phyloP scores from a whole-genome alignment of 129 eudicot species.

The Logfia minima region DNA sequence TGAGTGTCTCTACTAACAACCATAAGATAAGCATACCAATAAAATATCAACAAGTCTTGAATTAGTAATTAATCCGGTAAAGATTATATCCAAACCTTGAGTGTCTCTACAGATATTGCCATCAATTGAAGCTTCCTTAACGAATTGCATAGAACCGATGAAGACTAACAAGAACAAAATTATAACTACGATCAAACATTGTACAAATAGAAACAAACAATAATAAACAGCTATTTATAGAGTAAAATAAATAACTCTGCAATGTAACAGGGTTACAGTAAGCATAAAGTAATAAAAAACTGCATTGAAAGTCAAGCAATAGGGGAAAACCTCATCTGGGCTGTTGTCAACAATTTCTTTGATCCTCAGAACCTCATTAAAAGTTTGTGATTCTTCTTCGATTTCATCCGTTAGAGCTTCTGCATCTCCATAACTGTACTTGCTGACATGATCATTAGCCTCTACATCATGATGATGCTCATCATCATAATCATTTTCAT shows the following conservation, averaged over 20 bases:
- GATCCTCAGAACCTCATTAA: conserved; percentile 73
- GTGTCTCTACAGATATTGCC: conserved; percentile 62
- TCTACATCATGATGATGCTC: conserved; percentile 26
- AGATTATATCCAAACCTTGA: conserved; percentile 55
- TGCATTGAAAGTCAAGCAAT: background rate
- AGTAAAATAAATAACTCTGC: background rate
- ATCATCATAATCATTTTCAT: conserved; percentile 23
- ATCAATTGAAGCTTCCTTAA: conserved; percentile 76
- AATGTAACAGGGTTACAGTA: background rate
- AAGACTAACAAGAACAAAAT: conserved; percentile 45
- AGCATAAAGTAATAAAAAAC: background rate
- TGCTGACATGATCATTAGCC: conserved; percentile 47
- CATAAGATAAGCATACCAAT: background rate
- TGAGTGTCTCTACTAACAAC: too few relatives aligned
- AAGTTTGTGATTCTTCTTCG: conserved; percentile 51
- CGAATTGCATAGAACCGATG: conserved; percentile 50
- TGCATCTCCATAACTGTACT: conserved; percentile 67
- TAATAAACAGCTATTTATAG: background rate
- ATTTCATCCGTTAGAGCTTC: conserved; percentile 90
- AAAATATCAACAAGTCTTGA: background rate
- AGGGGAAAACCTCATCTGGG: conserved; percentile 60
- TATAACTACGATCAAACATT: conserved; percentile 21
- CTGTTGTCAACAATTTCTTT: conserved; percentile 63
- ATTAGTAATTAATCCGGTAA: background rate
- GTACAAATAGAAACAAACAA: background rate